These are phyloP conservation scores for Flaveria trinervia DNA, from an alignment of 129 eudicot species.

Conservation along the genomic window DNA sequence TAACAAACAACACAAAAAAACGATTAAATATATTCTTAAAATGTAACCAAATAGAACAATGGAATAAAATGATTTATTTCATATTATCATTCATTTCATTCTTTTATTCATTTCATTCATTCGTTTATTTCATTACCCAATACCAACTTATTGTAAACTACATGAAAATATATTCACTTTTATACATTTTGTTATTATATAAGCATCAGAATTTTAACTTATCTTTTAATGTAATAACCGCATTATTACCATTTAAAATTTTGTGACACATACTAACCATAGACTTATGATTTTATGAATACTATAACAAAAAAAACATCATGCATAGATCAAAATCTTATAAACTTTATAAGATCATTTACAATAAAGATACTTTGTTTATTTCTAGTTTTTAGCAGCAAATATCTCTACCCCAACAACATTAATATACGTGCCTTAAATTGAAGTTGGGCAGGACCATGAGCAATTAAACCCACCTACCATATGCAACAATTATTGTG, in stretches of 20 bases:
- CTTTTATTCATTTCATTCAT: too few relatives aligned
- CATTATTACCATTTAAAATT: neutral
- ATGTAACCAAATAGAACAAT: too few relatives aligned
- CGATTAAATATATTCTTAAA: too few relatives aligned
- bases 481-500: slow-evolving; percentile 32
- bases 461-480: slow-evolving; percentile 38
- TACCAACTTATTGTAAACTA: too few relatives aligned
- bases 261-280: neutral
- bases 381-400: slow-evolving; percentile 18
- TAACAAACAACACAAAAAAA: too few relatives aligned
- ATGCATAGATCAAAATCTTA: neutral
- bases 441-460: slow-evolving; percentile 28
- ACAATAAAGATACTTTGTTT: slow-evolving; percentile 7
- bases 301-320: neutral
- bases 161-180: too few relatives aligned
- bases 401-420: slow-evolving; percentile 21
- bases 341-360: neutral
- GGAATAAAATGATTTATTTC: too few relatives aligned
- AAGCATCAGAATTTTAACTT: neutral
- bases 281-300: neutral
- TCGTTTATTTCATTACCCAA: too few relatives aligned
- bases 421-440: slow-evolving; percentile 26
- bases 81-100: too few relatives aligned
- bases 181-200: too few relatives aligned
- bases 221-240: neutral